Base-by-base conservation (phyloP, 306 rosid genomes). In the Citrullus amarus region DNA sequence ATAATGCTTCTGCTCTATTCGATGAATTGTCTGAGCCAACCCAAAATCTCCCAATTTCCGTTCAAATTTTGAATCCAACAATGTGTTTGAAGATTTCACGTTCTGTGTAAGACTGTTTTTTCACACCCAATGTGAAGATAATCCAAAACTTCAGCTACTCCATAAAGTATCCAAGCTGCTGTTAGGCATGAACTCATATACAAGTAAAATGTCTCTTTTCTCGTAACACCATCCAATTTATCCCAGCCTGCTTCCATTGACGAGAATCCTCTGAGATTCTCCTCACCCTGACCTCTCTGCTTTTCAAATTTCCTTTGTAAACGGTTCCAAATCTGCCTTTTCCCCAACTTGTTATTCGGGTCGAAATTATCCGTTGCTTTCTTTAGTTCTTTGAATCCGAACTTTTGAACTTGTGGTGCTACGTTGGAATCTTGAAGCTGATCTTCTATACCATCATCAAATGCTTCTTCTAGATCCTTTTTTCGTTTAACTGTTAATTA, bases 251-350 rank as follows among this genome's bases (percentile, higher is more conserved):
- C 17, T 17, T 57, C 50, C 97, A 96, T 77, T 91, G 97, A 14
- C 81, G 80, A 0, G 97, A 93, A 63, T 93, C 54, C 77, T 88
- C 87, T 3, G 89, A 88, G 58, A 89, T 82, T 77, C 93, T 82
- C 82, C 91, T 93, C 73, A 89, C 94, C 2, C 93, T 92, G 28
- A 89, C 80, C 59, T 83, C 91, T 20, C 82, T 83, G 8, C 83
- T 75, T 75, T 59, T 86, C 20, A 89, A 61, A 15, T 78, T 1
- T 28, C 97, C 97, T 54, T 71, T 91, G n/a, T 87, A 93, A 4
- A 91, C 97, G 0, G 93, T 93, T 80, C 98, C 98, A 74, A 91
- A 93, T 0, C 94, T 91, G 1, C 98, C 98, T 83, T 82, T 54
- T 25, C n/a, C 94, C 94, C 0, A 93, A 91, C 79, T 85, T 88